These are phyloP conservation scores for Phytophthora meadii DNA, from an alignment of 352 stramenopile species.

Conservation along the genomic window DNA sequence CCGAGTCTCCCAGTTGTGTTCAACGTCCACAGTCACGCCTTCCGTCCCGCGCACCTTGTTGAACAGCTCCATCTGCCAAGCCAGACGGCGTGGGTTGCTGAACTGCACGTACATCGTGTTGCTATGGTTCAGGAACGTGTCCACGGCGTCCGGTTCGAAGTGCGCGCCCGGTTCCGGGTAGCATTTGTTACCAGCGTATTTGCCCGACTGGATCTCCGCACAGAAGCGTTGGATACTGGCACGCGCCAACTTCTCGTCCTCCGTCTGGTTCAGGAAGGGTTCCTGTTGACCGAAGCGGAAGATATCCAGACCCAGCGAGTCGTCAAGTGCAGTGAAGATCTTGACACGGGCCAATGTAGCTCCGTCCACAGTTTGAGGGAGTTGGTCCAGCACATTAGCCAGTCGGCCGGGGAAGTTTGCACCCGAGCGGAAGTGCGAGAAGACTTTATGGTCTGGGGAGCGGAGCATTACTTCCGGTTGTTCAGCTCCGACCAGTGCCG, in stretches of 20 bases:
- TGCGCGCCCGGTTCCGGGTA: conserved; percentile 63
- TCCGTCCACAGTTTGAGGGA: conserved; percentile 70
- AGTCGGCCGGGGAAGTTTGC: conserved; percentile 79
- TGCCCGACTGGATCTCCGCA: conserved; percentile 75
- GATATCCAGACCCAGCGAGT: conserved; percentile 86
- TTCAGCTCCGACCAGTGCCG: conserved; percentile 73
- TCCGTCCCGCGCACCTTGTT: conserved; percentile 71
- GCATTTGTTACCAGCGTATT: conserved; percentile 58
- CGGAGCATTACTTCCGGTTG: conserved; percentile 86
- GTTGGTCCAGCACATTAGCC: conserved; percentile 72
- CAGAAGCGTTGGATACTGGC: conserved; percentile 71
- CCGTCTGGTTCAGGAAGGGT: conserved; percentile 67
- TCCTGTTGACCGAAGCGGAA: conserved; percentile 87
- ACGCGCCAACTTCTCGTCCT: conserved; percentile 63
- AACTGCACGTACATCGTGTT: conserved; percentile 88
- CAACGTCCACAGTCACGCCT: conserved; percentile 78
- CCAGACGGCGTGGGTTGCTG: conserved; percentile 81
- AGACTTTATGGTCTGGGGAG: conserved; percentile 77
- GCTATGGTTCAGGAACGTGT: conserved; percentile 66
- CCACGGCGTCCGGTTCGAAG: conserved; percentile 69
- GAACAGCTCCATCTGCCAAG: conserved; percentile 76
- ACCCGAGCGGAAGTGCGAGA: conserved; percentile 85
- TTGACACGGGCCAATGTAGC: conserved; percentile 85
- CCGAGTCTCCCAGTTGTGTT: conserved; percentile 84
- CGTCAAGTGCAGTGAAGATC: conserved; percentile 90